A percentile compares a stretch with the other conserved stretches of the same genome.
phyloP scores from a whole-genome alignment of 1,284 basidiomycete species.

The Moniliella sp. region DNA sequence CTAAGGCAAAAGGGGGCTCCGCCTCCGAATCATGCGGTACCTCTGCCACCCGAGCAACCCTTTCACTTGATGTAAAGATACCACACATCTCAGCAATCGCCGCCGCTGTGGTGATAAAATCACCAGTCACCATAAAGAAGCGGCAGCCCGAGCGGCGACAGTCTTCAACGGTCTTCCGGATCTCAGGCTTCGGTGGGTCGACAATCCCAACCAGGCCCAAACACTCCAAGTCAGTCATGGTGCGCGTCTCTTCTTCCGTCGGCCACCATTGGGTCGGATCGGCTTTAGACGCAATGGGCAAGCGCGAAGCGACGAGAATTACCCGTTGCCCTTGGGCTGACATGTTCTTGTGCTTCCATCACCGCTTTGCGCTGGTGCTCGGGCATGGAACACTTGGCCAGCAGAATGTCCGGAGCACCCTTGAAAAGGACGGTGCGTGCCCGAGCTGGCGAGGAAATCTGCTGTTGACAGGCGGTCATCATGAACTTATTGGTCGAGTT shows the following conservation, averaged over 20 bases:
- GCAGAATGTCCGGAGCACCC: constrained; percentile 24
- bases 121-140: constrained; percentile 51
- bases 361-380: constrained; percentile 1
- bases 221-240: constrained; percentile 37
- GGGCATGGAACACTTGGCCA: background rate
- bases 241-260: constrained; percentile 29
- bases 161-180: constrained; percentile 39
- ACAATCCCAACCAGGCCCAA: constrained; percentile 47
- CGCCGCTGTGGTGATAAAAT: constrained; percentile 40
- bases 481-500: constrained; percentile 51
- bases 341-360: constrained; percentile 34
- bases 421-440: constrained; percentile 8
- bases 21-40: too few relatives aligned
- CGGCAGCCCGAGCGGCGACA: constrained; percentile 46
- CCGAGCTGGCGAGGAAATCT: too few relatives aligned
- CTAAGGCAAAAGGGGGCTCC: background rate
- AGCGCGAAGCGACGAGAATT: constrained; percentile 38
- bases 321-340: constrained; percentile 46
- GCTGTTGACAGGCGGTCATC: too few relatives aligned
- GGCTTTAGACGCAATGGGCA: too few relatives aligned
- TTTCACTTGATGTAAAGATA: constrained; percentile 40
- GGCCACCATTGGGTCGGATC: constrained; percentile 31
- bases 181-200: constrained; percentile 46
- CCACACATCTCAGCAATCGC: constrained; percentile 47
- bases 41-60: background rate